These are phyloP conservation scores for Cantharellus cinnabarinus DNA, from an alignment of 768 basidiomycete species.

Conservation along the genomic window DNA sequence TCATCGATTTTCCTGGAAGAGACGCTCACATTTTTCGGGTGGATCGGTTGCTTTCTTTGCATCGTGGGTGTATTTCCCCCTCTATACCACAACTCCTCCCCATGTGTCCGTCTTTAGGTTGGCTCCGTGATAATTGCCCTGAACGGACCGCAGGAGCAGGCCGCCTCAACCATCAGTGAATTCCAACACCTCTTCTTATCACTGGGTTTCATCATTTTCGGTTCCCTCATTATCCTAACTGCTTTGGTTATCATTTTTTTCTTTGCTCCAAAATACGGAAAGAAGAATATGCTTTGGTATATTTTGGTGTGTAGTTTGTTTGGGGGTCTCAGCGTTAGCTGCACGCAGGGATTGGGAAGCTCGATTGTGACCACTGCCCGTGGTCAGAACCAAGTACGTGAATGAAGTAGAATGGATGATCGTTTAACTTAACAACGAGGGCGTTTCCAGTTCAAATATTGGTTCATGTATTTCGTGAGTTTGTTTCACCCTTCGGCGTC, in stretches of 20 bases:
- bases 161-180: constrained; percentile 43
- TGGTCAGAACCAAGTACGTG: constrained; percentile 53
- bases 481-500: no score
- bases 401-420: background rate
- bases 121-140: constrained; percentile 80
- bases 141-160: constrained; percentile 59
- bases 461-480: constrained; percentile 73
- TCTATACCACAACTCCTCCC: background rate
- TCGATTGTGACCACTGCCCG: constrained; percentile 65
- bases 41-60: constrained; percentile 83
- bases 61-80: constrained; percentile 36
- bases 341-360: constrained; percentile 67
- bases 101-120: constrained; percentile 20
- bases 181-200: constrained; percentile 70
- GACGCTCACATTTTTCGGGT: constrained; percentile 85
- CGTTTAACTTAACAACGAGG: background rate
- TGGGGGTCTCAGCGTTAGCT: constrained; percentile 85
- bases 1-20: constrained; percentile 90
- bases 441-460: constrained; percentile 52
- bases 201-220: constrained; percentile 54
- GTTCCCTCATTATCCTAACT: constrained; percentile 24
- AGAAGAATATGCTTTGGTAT: constrained; percentile 87
- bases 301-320: constrained; percentile 91
- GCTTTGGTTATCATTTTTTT: constrained; percentile 59
- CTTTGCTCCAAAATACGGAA: constrained; percentile 73